Base-by-base conservation (phyloP, 2,329 filamentous ascomycete species). In the Ciborinia camelliae region DNA sequence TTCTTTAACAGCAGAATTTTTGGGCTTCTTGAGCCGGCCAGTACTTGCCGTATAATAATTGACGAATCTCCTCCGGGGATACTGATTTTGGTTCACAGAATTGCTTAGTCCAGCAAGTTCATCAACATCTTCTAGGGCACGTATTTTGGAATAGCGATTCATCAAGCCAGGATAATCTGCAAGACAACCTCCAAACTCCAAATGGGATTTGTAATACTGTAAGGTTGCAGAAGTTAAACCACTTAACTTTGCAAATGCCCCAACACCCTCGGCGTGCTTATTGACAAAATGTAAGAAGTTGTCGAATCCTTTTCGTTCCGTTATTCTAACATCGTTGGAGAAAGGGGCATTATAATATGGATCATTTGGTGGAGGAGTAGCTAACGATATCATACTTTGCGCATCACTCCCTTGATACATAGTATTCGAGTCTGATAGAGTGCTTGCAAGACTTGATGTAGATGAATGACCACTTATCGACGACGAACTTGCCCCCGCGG, bases 21-120 rank as follows among this genome's bases (percentile, higher is more conserved):
- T 79, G 18, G 76, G 75, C 63, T 76, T 75, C 70, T 90, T 92
- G 2, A 83, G 82, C 65, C 86, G 82, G 4, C 92, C 92, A 12
- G 89, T 89, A 69, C 90, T 92, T n/a, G 90, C 84, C 1, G 92
- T 96, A 74, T 94, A 97, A 75, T 96, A 97, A 74, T 97, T 97
- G 65, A 91, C 82, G 72, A 97, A 97, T 20, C 92, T 84, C 14
- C 95, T 84, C 61, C 88, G 81, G 2, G 80, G 78, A 2, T 79
- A 78, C 68, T 50, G 57, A 52, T 64, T 61, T 60, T 71, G 67
- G 64, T 71, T 64, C 20, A 67, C 69, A 64, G 65, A 35, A 23
- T 69, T 53, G 68, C 62, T 52, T 71, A 68, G 58, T 72, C 52
- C 61, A 28, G 69, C 76, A 1, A 83, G 71, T 68, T 89, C 86